Evolutionary conservation across 257 asterid genomes (phyloP).

Genomic region (Forsythia suspensa): DNA sequence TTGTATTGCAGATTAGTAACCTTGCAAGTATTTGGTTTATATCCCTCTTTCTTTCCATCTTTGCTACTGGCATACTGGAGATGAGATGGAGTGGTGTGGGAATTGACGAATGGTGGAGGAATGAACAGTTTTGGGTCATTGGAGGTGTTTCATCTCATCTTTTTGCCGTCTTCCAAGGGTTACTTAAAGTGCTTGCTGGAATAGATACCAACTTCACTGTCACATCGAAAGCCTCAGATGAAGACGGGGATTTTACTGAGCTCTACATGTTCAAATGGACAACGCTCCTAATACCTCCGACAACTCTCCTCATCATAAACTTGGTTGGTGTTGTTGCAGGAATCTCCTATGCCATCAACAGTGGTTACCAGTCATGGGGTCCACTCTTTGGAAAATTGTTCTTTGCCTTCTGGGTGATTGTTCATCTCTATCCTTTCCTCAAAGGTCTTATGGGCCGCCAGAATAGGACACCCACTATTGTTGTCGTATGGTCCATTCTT

Average conservation of each 20-base stretch:
- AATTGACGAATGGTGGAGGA: conserved; percentile 99
- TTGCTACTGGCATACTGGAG: conserved; percentile 94
- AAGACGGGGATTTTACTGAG: conserved; percentile 88
- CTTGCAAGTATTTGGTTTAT: conserved; percentile 92
- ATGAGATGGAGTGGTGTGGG: conserved; percentile 99
- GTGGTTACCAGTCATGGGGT: conserved; percentile 98
- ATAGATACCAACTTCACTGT: conserved; percentile 96
- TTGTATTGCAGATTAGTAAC: conserved; percentile 76
- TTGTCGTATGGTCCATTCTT: conserved; percentile 93
- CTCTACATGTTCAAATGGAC: conserved; percentile 99
- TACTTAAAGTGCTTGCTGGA: conserved; percentile 97
- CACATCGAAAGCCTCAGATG: conserved; percentile 91
- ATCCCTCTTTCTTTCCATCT: conserved; percentile 91
- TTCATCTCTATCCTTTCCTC: conserved; percentile 91
- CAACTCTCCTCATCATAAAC: conserved; percentile 86
- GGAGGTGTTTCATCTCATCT: conserved; percentile 96
- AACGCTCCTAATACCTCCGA: conserved; percentile 86
- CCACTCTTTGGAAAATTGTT: conserved; percentile 89
- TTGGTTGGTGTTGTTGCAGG: conserved; percentile 93
- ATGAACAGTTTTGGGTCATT: conserved; percentile 98
- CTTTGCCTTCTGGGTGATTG: conserved; percentile 98
- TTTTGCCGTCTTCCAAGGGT: conserved; percentile 91
- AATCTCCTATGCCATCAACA: conserved; percentile 86
- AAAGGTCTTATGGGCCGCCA: conserved; percentile 98
- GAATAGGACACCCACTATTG: conserved; percentile 90